These are phyloP conservation scores for Hypericum perforatum DNA, from an alignment of 345 rosid species.

Conservation along the genomic window DNA sequence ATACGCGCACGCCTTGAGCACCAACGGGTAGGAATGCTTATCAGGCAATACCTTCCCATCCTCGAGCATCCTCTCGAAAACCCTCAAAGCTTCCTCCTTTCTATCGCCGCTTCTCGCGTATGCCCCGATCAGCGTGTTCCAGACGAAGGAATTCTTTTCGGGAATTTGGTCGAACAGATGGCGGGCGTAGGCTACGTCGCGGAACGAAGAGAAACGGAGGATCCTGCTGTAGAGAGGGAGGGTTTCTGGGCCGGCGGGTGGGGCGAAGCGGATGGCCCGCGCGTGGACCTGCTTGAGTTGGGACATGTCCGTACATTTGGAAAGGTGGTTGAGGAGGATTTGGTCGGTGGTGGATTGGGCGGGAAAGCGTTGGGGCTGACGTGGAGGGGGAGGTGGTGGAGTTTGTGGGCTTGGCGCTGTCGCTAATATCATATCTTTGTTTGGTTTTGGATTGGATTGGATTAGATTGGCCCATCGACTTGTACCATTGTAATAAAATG, in stretches of 20 bases:
- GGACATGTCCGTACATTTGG: conserved; percentile 41
- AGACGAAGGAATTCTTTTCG: conserved; percentile 56
- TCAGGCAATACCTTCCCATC: conserved; percentile 43
- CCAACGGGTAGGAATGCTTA: conserved; percentile 74
- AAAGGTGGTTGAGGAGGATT: conserved; percentile 26
- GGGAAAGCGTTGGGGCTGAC: too few relatives aligned
- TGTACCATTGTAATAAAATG: too few relatives aligned
- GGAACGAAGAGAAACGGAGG: conserved; percentile 41
- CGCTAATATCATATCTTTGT: too few relatives aligned
- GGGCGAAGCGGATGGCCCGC: conserved; percentile 43
- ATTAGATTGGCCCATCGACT: too few relatives aligned
- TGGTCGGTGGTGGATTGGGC: too few relatives aligned
- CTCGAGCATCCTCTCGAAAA: conserved; percentile 45
- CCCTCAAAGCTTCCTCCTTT: conserved; percentile 43
- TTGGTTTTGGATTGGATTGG: too few relatives aligned
- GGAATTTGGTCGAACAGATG: conserved; percentile 38
- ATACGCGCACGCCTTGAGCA: conserved; percentile 69
- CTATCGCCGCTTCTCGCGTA: conserved; percentile 37
- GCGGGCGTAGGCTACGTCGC: conserved; percentile 41
- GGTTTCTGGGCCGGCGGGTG: conserved; percentile 28
- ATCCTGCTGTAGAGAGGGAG: conserved; percentile 51
- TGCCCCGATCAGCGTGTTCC: conserved; percentile 81
- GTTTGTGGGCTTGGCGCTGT: too few relatives aligned
- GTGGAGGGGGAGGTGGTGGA: too few relatives aligned
- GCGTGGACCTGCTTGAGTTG: conserved; percentile 75